phyloP scores from a whole-genome alignment of 768 basidiomycete species.

The Agaricus blazei region DNA sequence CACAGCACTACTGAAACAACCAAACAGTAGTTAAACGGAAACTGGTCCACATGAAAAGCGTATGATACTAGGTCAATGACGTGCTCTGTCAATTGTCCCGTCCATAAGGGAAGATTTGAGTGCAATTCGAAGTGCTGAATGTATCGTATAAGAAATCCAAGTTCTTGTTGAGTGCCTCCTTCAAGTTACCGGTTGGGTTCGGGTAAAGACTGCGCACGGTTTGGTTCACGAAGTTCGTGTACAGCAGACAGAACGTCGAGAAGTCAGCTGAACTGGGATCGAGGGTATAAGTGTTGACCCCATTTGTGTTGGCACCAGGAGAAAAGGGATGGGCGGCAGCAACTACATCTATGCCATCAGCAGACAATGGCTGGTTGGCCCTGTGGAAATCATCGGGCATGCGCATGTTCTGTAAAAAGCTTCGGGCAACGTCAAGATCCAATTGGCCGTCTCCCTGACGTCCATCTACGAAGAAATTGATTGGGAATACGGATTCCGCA shows the following conservation, averaged over 20 bases:
- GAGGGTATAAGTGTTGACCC: slow-evolving; percentile 10
- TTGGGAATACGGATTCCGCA: slow-evolving; percentile 16
- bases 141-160: slow-evolving; percentile 5
- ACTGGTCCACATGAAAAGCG: background rate
- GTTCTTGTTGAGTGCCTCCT: slow-evolving; percentile 12
- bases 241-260: slow-evolving; percentile 11
- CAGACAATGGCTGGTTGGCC: background rate
- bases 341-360: slow-evolving; percentile 3
- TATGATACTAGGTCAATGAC: background rate
- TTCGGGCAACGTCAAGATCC: slow-evolving; percentile 11
- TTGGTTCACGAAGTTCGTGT: slow-evolving; percentile 13
- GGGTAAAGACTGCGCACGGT: slow-evolving; percentile 16
- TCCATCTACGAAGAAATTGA: slow-evolving; percentile 17
- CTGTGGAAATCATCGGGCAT: slow-evolving; percentile 16
- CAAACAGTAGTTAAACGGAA: background rate
- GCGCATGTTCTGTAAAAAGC: slow-evolving; percentile 16
- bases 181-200: slow-evolving; percentile 13
- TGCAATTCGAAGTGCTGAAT: background rate
- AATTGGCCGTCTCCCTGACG: slow-evolving; percentile 9
- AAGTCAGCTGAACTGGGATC: slow-evolving; percentile 12
- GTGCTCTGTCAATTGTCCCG: background rate
- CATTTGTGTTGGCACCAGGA: slow-evolving; percentile 12
- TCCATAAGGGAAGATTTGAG: slow-evolving; percentile 13
- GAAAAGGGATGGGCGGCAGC: slow-evolving; percentile 9
- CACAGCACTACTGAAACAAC: no score